Conservation (phyloP, 441 rosid genomes). For the Aleurites moluccanus region DNA sequence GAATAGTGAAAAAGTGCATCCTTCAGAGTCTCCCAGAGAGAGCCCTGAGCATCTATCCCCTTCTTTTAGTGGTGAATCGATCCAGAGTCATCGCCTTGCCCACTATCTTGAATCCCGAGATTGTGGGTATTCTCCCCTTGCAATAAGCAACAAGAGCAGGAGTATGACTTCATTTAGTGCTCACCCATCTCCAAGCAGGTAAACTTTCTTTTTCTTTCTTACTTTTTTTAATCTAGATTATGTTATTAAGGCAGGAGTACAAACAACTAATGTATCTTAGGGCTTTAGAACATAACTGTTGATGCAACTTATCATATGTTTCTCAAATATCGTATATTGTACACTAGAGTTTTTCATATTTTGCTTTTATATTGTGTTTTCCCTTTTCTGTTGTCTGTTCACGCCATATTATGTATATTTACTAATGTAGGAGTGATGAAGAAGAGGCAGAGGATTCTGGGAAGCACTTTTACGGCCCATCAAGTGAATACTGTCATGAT, state of each 20-base stretch:
- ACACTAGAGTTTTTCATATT: background rate
- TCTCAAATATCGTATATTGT: background rate
- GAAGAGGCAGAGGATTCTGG: conserved; percentile 62
- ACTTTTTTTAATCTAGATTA: background rate
- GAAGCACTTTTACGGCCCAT: conserved; percentile 63
- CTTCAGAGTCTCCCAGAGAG: conserved; percentile 52
- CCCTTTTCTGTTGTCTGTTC: background rate
- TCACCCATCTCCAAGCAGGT: conserved; percentile 68
- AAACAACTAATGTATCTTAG: background rate
- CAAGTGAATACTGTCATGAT: conserved; percentile 60
- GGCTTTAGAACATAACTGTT: background rate
- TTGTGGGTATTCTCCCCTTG: conserved; percentile 42
- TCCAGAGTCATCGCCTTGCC: conserved; percentile 41
- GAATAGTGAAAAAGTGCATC: conserved; percentile 71
- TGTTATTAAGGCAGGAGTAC: background rate
- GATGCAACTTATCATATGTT: background rate
- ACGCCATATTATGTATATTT: conserved; percentile 1
- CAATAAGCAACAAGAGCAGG: conserved; percentile 26
- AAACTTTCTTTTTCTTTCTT: background rate
- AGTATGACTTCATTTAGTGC: conserved; percentile 45
- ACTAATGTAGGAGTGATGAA: conserved; percentile 68
- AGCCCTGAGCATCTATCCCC: conserved; percentile 67
- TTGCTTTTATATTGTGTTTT: background rate
- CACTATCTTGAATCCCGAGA: conserved; percentile 55
- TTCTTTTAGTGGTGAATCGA: conserved; percentile 35